Evolutionary conservation across 352 stramenopile species (phyloP), one percentile per base, ranked within the genome.

Genomic region (Phytophthora tentaculata): DNA sequence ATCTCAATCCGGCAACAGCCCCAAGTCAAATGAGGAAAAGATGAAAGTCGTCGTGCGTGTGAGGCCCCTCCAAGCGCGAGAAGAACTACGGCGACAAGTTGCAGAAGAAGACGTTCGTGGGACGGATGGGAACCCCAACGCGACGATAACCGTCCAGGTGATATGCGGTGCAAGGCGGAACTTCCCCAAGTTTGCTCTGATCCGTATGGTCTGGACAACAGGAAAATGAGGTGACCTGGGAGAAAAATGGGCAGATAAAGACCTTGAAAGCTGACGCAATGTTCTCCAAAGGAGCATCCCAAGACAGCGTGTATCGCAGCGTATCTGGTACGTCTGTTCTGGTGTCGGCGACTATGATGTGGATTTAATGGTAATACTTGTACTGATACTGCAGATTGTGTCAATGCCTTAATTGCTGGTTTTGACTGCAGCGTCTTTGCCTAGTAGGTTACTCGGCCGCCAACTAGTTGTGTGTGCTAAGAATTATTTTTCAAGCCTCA

Each of bases 381-480:
- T 43, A 9, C 20, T 54, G 23, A 35, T 28, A 19, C 20, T 44
- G 5, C 44, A 91, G 83, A 90, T 28, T 89, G 83, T 54, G 67
- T 92, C 16, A 70, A 88, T 47, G 74, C 74, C 10, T 66, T 92
- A 29, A 69, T 92, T 29, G 74, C 80, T 41, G 83, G 83, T 26
- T 92, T 83, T 58, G 81, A 92, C 56, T 90, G 83, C 74, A 90
- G 81, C 29, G 74, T 92, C 0, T 88, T 92, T 63, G 83, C 81
- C 14, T 92, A 92, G 81, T 92, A 72, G 41, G 77, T 74, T 43
- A 26, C 54, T 14, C 22, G 49, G 23, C 12, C 8, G 37, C 13
- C 35, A 19, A 19, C 6, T 24, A 12, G 17, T 20, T 22, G 19
- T 47, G 5, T n/a, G 12, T 3, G 19, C 45, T 24, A 8, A 2